Base-by-base conservation (phyloP, 2,329 filamentous ascomycete genomes). In the Pseudocercospora eumusae region DNA sequence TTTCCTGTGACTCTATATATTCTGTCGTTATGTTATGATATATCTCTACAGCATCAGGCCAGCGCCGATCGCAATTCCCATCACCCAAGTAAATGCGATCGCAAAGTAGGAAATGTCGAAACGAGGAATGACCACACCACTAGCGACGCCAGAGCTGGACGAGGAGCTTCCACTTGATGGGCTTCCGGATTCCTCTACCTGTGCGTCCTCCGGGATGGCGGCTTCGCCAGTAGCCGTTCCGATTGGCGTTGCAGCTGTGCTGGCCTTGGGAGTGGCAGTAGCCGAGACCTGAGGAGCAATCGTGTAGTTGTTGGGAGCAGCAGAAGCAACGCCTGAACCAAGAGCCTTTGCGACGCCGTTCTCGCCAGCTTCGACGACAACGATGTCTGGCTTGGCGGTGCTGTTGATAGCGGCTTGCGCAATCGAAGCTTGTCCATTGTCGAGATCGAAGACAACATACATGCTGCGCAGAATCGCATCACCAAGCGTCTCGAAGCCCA, bases 401-500 rank as follows among this genome's bases (percentile, higher is more conserved):
- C 64, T 62, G 56, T 74, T 72, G 7, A 66, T 56, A 1, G 62
- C 62, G n/a, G 73, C 71, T 56, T 74, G 73, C 10, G 73, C 73
- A 42, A 75, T 65, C 2, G 72, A 72, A 20, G 70, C 64, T 55
- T 75, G 74, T 3, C 68, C 72, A 28, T 75, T 74, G 64, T 75
- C 73, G 45, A 75, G 71, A 56, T 75, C 74, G 57, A 71, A 75
- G 57, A 75, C 72, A 42, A 74, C 69, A 60, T 75, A 75, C 69
- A 75, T 73, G 53, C 67, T 69, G 10, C 71, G 60, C 10, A 75
- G 63, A 21, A 75, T 57, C 11, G 73, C 71, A 59, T 75, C 72
- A 9, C 73, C 73, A 1, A 74, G 59, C 9, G 69, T 71, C 7
- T 65, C 59, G 55, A 71, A 71, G 10, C 62, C 61, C 47, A 62